Conservation (phyloP, 148 eudicot species). For the Rhododendron williamsianum region DNA sequence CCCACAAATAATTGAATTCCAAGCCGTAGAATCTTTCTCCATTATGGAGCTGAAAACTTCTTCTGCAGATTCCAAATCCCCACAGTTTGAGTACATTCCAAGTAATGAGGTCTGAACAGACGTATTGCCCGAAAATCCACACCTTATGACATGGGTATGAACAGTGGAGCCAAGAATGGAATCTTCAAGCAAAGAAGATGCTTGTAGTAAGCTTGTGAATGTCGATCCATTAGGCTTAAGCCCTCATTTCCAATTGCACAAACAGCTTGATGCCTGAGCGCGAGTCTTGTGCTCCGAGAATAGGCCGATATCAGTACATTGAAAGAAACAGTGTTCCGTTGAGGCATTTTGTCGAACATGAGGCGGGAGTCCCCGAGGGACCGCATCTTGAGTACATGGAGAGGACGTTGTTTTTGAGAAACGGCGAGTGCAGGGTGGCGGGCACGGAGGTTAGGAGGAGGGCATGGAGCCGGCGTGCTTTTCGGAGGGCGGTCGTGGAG, state of each 20-base stretch:
- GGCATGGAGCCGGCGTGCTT: constrained; percentile 62
- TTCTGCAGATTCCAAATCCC: constrained; percentile 47
- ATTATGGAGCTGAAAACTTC: constrained; percentile 35
- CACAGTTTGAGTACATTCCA: constrained; percentile 51
- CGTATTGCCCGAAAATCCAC: constrained; percentile 44
- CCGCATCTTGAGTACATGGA: constrained; percentile 66
- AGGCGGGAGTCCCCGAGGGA: constrained; percentile 38
- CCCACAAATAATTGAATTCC: constrained; percentile 70
- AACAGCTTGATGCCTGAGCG: constrained; percentile 30
- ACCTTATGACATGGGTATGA: constrained; percentile 48
- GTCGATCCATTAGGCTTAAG: constrained; percentile 56
- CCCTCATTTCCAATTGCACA: constrained; percentile 37
- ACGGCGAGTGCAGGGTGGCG: constrained; percentile 31
- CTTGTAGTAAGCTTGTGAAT: constrained; percentile 54
- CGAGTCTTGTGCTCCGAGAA: constrained; percentile 40
- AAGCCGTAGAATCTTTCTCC: constrained; percentile 50
- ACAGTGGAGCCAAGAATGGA: constrained; percentile 35
- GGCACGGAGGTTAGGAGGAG: constrained; percentile 49
- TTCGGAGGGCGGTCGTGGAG: constrained; percentile 38
- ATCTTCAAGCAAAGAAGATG: constrained; percentile 39
- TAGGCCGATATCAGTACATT: constrained; percentile 58
- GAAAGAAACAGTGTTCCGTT: constrained; percentile 59
- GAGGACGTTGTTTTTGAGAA: constrained; percentile 55
- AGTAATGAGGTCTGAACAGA: constrained; percentile 59
- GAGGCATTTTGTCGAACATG: constrained; percentile 84